phyloP scores from a whole-genome alignment of 495 filamentous ascomycete species.

The Hypoxylon perforatum region DNA sequence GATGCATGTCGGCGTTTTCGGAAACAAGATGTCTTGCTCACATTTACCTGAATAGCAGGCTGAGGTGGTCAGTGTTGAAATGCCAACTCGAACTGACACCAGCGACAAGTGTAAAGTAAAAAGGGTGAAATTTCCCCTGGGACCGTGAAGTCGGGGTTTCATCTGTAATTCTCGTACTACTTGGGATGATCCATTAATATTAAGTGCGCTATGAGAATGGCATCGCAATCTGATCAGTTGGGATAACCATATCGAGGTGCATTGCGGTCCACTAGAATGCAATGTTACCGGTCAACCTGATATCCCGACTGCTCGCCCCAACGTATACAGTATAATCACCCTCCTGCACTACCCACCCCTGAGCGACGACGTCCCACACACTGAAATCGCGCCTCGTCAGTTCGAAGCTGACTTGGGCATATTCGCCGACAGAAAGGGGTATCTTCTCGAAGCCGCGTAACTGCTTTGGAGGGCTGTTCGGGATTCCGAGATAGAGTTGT shows the following conservation, averaged over 20 bases:
- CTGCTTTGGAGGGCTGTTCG: constrained; percentile 70
- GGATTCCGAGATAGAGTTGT: constrained; percentile 74
- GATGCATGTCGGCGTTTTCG: too few relatives aligned
- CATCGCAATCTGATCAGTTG: neutral
- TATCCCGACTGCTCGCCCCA: constrained; percentile 62
- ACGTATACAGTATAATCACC: constrained; percentile 57
- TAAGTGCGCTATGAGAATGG: neutral
- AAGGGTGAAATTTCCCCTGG: too few relatives aligned
- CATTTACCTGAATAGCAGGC: too few relatives aligned
- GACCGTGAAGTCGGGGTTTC: too few relatives aligned
- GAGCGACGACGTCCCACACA: constrained; percentile 76
- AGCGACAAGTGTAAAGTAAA: too few relatives aligned
- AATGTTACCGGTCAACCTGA: constrained; percentile 48
- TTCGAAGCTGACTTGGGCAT: constrained; percentile 67
- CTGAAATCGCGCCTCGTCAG: constrained; percentile 76
- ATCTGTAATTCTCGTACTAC: too few relatives aligned
- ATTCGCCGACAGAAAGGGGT: constrained; percentile 62
- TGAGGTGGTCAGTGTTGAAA: too few relatives aligned
- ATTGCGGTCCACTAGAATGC: constrained; percentile 23
- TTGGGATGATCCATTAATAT: neutral
- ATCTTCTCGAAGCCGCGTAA: constrained; percentile 84
- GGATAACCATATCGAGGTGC: constrained; percentile 6
- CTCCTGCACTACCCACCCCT: constrained; percentile 81
- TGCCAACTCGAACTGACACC: too few relatives aligned
- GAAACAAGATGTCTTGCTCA: too few relatives aligned